phyloP scores from a whole-genome alignment of 2,329 filamentous ascomycete species.

The Aspergillus sp. region DNA sequence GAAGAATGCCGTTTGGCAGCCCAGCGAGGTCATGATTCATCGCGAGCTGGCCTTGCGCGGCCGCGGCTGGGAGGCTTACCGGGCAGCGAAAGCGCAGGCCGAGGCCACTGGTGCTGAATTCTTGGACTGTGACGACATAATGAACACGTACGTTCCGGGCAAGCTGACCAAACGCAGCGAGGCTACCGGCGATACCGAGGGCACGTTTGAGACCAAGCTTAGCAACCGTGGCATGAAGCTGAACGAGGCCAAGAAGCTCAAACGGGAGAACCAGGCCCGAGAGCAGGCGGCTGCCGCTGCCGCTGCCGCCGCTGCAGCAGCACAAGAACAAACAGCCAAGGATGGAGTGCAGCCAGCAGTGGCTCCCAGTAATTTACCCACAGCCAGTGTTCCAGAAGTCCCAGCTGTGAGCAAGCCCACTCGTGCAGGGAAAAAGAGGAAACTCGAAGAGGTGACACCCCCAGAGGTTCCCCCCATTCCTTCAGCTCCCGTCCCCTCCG shows the following conservation, averaged over 20 bases:
- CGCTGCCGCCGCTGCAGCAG: conserved; percentile 18
- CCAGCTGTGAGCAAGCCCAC: conserved; percentile 20
- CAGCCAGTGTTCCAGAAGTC: conserved; percentile 9
- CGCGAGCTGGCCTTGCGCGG: conserved; percentile 63
- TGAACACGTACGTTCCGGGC: conserved; percentile 40
- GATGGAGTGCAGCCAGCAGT: conserved; percentile 13
- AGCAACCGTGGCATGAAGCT: conserved; percentile 63
- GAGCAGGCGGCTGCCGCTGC: conserved; percentile 47
- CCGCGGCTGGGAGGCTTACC: conserved; percentile 55
- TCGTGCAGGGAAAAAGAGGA: conserved; percentile 51
- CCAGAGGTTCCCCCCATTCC: conserved; percentile 20
- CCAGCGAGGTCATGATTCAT: conserved; percentile 67
- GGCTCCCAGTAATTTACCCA: conserved; percentile 13
- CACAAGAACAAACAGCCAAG: conserved; percentile 24
- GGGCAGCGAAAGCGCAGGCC: conserved; percentile 53
- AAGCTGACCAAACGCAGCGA: conserved; percentile 46
- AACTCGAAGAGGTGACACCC: conserved; percentile 52
- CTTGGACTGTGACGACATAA: conserved; percentile 56
- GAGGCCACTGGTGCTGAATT: conserved; percentile 56
- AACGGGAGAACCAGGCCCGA: conserved; percentile 55
- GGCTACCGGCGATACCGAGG: conserved; percentile 40
- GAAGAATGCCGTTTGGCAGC: conserved; percentile 70
- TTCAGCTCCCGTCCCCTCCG: background rate
- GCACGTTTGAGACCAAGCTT: conserved; percentile 52
- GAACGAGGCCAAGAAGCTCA: conserved; percentile 63